Percentiles rank a stretch among this genome's conserved stretches.
Evolutionary conservation across 108 stramenopile genomes (phyloP).

Genomic region (Craspedostauros australis): DNA sequence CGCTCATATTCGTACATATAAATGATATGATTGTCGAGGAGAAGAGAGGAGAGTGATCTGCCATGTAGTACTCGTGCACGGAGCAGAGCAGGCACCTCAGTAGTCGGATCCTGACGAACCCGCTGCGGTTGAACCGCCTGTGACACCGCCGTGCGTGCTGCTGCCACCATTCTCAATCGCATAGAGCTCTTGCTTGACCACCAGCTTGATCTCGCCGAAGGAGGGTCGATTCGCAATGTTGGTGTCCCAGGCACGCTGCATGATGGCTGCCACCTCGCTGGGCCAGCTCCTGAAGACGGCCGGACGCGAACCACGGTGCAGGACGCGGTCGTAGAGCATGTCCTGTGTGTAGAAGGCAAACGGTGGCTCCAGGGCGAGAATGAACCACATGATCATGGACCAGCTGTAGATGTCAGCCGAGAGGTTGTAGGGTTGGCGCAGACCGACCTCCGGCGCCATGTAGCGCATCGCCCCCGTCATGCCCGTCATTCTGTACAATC

Average conservation of each 20-base stretch:
- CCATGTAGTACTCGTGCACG: not conserved
- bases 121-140: not conserved
- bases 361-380: constrained; percentile 64
- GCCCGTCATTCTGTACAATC: constrained; percentile 56
- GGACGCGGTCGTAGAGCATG: constrained; percentile 49
- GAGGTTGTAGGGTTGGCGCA: constrained; percentile 57
- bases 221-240: constrained; percentile 42
- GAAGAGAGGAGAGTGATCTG: too few relatives aligned
- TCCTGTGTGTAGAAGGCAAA: constrained; percentile 41
- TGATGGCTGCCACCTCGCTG: constrained; percentile 32
- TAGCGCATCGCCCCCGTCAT: constrained; percentile 53
- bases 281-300: constrained; percentile 61
- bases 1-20: not conserved
- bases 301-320: constrained; percentile 44
- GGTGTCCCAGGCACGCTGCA: constrained; percentile 56
- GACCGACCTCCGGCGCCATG: constrained; percentile 63
- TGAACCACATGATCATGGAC: constrained; percentile 65
- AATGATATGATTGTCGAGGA: not conserved
- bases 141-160: too few relatives aligned
- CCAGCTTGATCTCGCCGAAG: constrained; percentile 25
- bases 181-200: constrained; percentile 8
- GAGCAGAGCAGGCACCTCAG: not conserved
- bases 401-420: constrained; percentile 65
- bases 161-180: not conserved
- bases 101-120: not conserved